These are phyloP conservation scores for Babesia gibsoni DNA, from an alignment of 169 alveolate genomes.

Conservation along the genomic window DNA sequence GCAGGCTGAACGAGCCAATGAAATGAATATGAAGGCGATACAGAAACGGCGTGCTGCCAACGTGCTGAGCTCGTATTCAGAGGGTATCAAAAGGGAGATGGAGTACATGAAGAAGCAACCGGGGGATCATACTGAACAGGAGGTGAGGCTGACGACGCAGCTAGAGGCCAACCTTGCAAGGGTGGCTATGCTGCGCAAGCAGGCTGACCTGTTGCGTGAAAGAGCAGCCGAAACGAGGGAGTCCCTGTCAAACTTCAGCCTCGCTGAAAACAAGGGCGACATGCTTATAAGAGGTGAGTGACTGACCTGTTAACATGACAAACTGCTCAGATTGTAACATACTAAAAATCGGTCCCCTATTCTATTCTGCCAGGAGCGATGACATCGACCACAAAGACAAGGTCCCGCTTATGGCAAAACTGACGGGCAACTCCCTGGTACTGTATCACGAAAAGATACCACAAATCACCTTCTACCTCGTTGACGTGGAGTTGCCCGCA, in stretches of 20 bases:
- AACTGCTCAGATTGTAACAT: constrained; percentile 39
- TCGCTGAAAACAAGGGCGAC: constrained; percentile 2
- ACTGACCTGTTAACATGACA: not conserved
- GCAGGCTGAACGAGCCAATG: constrained; percentile 54
- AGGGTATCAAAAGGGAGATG: constrained; percentile 48
- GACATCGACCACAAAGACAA: constrained; percentile 39
- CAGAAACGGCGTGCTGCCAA: constrained; percentile 58
- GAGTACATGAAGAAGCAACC: constrained; percentile 31
- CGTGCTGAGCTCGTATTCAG: constrained; percentile 38
- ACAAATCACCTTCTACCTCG: constrained; percentile 37
- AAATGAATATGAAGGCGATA: constrained; percentile 46
- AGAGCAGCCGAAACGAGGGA: constrained; percentile 24
- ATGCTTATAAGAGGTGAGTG: constrained; percentile 17
- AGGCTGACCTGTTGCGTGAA: constrained; percentile 49
- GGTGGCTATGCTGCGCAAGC: constrained; percentile 45
- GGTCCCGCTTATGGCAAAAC: constrained; percentile 56
- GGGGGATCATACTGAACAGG: constrained; percentile 34
- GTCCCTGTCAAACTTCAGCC: constrained; percentile 12
- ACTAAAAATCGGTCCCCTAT: constrained; percentile 57
- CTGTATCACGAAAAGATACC: constrained; percentile 50
- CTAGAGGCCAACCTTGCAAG: constrained; percentile 55
- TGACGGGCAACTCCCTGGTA: constrained; percentile 49
- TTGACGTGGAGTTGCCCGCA: constrained; percentile 54
- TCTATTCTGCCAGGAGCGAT: constrained; percentile 35
- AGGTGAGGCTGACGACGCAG: constrained; percentile 33